A percentile compares a stretch with the other conserved stretches of the same genome.
Conservation (phyloP, 2,329 filamentous ascomycete genomes). For the Chaetomium strumarium region DNA sequence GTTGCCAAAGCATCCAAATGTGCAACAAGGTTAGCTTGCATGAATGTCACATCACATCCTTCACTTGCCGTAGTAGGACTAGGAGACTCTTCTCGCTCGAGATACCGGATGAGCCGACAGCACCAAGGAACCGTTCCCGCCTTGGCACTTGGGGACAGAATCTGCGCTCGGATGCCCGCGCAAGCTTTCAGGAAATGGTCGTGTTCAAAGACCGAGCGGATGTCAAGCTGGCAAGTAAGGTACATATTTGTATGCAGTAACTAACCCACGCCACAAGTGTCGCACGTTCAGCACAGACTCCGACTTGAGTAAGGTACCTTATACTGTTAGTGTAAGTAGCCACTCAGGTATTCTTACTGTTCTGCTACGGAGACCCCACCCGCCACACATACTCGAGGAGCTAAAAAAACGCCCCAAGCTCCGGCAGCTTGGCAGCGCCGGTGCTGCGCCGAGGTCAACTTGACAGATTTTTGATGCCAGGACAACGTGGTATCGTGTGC, state of each 20-base stretch:
- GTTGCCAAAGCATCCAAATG: neutral
- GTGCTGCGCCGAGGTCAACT: constrained; percentile 2
- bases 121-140: constrained; percentile 7
- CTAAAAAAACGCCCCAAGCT: neutral
- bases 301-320: neutral
- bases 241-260: too few species aligned
- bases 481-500: constrained; percentile 1
- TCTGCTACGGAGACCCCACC: neutral
- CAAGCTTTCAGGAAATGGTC: too few species aligned
- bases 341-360: too few species aligned
- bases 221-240: too few species aligned
- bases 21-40: constrained; percentile 8
- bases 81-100: neutral
- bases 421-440: neutral
- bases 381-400: neutral
- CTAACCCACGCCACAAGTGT: constrained; percentile 12
- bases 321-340: too few species aligned
- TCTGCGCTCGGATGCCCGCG: neutral
- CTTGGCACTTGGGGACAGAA: constrained; percentile 8
- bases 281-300: constrained; percentile 5
- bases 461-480: neutral
- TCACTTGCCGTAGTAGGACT: constrained; percentile 6
- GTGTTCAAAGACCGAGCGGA: too few species aligned
- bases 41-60: constrained; percentile 22
- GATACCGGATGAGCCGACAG: neutral